A percentile compares a stretch with the other conserved stretches of the same genome.
Conservation (phyloP, 768 basidiomycete genomes). For the Boletus barrowsii region DNA sequence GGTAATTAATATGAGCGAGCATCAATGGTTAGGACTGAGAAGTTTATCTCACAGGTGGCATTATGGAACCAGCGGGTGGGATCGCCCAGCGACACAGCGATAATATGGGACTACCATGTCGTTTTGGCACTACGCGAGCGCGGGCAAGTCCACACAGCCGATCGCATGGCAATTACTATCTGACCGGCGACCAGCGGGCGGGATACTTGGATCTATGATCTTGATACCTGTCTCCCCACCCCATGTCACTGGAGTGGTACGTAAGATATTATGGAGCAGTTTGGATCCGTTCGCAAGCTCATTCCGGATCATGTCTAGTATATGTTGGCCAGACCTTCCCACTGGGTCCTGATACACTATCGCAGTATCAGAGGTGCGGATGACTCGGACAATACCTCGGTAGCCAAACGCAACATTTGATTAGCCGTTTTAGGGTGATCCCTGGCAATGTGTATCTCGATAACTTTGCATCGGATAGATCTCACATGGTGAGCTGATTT, state of each 20-base stretch:
- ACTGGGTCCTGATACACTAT: conserved; percentile 25
- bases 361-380: conserved; percentile 44
- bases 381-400: conserved; percentile 3
- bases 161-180: neutral
- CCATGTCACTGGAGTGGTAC: conserved; percentile 54
- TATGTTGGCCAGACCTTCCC: conserved; percentile 49
- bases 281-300: conserved; percentile 7
- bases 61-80: conserved; percentile 59
- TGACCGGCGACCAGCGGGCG: conserved; percentile 1
- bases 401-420: conserved; percentile 1
- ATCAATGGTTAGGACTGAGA: neutral
- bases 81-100: conserved; percentile 31
- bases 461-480: conserved; percentile 70
- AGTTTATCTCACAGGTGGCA: conserved; percentile 46
- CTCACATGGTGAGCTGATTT: conserved; percentile 59
- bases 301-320: conserved; percentile 33
- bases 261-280: conserved; percentile 8
- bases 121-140: conserved; percentile 50
- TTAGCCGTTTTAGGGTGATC: conserved; percentile 64
- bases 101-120: conserved; percentile 79
- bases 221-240: conserved; percentile 51
- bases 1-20: conserved; percentile 34
- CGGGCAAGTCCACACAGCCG: neutral
- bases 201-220: conserved; percentile 64
- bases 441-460: conserved; percentile 49